phyloP scores from a whole-genome alignment of 495 filamentous ascomycete genomes.

The Aspergillus kassunensis region DNA sequence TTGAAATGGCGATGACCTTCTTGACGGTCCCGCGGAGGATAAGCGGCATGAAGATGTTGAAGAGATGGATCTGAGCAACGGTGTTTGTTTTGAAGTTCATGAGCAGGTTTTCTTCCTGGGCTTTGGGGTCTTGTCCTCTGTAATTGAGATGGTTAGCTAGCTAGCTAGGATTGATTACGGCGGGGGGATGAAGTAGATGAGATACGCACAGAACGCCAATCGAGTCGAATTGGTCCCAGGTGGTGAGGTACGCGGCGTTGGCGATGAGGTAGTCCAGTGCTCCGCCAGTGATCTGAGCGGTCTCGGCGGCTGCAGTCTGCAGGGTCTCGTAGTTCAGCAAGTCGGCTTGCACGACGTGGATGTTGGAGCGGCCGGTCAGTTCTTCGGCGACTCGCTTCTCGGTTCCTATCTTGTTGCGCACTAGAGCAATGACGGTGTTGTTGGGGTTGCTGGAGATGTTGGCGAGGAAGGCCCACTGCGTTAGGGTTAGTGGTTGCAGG shows the following conservation, averaged over 20 bases:
- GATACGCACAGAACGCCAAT: conserved; percentile 1
- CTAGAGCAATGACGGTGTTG: conserved; percentile 8
- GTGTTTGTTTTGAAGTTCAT: conserved; percentile 37
- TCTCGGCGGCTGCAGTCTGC: conserved; percentile 2
- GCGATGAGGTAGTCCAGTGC: conserved; percentile 10
- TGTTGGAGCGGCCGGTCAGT: conserved; percentile 1
- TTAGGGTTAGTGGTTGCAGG: not conserved
- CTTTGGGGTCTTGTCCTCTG: not conserved
- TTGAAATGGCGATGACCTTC: conserved; percentile 54
- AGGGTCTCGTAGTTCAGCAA: conserved; percentile 1
- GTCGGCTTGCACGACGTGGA: conserved; percentile 8
- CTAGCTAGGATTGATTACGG: not conserved
- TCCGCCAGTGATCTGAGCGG: conserved; percentile 7
- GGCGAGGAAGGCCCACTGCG: conserved; percentile 3
- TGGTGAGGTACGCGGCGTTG: not conserved
- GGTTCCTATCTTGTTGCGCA: conserved; percentile 8
- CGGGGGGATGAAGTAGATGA: not conserved
- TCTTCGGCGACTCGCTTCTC: conserved; percentile 1
- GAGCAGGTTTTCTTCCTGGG: not conserved
- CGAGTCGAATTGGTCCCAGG: not conserved
- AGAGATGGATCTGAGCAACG: conserved; percentile 46
- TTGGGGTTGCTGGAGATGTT: conserved; percentile 1
- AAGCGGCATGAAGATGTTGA: conserved; percentile 52
- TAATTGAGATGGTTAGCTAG: not conserved
- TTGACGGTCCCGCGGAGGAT: conserved; percentile 46